These are phyloP conservation scores for Fusarium tricinctum DNA, from an alignment of 2,329 filamentous ascomycete species.

Conservation along the genomic window DNA sequence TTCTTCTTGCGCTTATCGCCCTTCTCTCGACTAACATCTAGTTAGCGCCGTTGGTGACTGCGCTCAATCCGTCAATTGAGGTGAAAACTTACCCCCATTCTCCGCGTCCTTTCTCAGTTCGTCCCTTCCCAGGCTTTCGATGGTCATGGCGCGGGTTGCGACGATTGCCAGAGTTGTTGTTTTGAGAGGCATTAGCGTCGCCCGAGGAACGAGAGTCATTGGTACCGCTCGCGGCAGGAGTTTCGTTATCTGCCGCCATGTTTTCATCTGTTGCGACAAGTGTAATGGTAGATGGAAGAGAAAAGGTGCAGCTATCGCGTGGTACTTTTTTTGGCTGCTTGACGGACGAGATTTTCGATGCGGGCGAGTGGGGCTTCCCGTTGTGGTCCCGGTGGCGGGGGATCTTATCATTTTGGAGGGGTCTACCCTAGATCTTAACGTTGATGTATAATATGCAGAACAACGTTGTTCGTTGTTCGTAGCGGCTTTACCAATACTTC, in stretches of 20 bases:
- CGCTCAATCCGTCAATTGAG: constrained; percentile 11
- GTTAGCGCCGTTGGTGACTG: constrained; percentile 54
- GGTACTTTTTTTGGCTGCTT: constrained; percentile 34
- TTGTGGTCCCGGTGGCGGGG: constrained; percentile 41
- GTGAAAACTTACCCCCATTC: constrained; percentile 50
- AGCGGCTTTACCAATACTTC: too few species aligned
- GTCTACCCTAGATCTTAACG: constrained; percentile 28
- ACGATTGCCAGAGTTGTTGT: constrained; percentile 44
- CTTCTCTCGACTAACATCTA: constrained; percentile 54
- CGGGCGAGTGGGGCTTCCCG: constrained; percentile 41
- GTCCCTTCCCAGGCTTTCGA: constrained; percentile 49
- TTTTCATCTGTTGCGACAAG: constrained; percentile 50
- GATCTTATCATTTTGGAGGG: constrained; percentile 13
- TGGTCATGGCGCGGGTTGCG: constrained; percentile 51
- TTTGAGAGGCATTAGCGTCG: constrained; percentile 40
- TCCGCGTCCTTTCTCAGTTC: constrained; percentile 51
- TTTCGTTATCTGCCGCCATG: constrained; percentile 53
- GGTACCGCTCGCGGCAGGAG: constrained; percentile 48
- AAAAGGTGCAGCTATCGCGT: constrained; percentile 23
- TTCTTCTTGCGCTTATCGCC: constrained; percentile 58
- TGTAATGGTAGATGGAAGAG: constrained; percentile 3
- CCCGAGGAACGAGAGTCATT: constrained; percentile 36
- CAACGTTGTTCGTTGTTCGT: not conserved
- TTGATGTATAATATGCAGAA: not conserved
- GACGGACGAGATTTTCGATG: constrained; percentile 44